Percentiles rank a stretch among this genome's conserved stretches.
These are phyloP conservation scores for Rhododendron williamsianum DNA, from an alignment of 148 eudicot species.

Conservation along the genomic window DNA sequence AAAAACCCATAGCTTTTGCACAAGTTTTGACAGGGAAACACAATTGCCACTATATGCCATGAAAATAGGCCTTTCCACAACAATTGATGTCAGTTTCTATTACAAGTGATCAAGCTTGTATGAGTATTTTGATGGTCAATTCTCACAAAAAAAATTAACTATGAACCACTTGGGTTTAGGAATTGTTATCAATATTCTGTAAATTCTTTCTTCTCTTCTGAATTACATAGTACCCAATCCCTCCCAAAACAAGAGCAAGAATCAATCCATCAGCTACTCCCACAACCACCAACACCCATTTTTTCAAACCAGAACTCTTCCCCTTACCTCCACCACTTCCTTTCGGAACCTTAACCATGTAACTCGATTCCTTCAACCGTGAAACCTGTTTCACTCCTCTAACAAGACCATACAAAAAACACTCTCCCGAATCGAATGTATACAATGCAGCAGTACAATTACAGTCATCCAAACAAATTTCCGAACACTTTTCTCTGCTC, in stretches of 20 bases:
- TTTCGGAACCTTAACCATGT: constrained; percentile 71
- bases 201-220: constrained; percentile 52
- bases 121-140: background rate
- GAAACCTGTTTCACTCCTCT: constrained; percentile 58
- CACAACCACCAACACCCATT: constrained; percentile 66
- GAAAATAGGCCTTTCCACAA: background rate
- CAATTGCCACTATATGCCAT: background rate
- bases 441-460: constrained; percentile 61
- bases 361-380: constrained; percentile 28
- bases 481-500: constrained; percentile 37
- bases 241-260: constrained; percentile 50
- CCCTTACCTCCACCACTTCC: constrained; percentile 22
- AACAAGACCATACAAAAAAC: constrained; percentile 49
- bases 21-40: background rate
- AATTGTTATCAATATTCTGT: background rate
- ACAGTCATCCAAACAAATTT: constrained; percentile 59
- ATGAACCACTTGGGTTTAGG: background rate
- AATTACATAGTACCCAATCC: constrained; percentile 51
- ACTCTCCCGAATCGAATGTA: constrained; percentile 21
- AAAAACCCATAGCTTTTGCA: background rate
- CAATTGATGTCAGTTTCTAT: background rate
- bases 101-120: background rate
- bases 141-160: background rate
- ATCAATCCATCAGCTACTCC: constrained; percentile 66
- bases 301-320: constrained; percentile 43